Evolutionary conservation across 192 early-diverging fungal species (phyloP).

Genomic region (Entophlyctis luteolus): DNA sequence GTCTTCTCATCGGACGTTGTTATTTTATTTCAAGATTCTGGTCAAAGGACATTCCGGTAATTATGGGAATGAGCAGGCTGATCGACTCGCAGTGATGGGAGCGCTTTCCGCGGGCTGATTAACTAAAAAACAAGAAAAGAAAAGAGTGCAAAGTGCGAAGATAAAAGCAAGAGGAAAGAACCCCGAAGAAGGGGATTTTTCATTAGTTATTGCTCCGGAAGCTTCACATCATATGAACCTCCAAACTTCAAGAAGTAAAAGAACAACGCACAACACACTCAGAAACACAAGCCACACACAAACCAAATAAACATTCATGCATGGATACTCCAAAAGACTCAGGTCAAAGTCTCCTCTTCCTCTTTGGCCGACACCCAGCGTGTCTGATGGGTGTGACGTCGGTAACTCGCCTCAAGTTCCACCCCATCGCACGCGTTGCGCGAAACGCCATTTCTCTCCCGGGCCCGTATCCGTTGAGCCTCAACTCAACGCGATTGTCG

Average conservation of each 20-base stretch:
- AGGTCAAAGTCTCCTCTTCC: constrained; percentile 84
- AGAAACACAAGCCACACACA: neutral
- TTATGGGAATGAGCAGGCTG: constrained; percentile 77
- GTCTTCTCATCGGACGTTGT: too few relatives aligned
- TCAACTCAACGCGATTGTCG: constrained; percentile 66
- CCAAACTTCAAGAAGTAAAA: neutral
- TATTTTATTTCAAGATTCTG: constrained; percentile 40
- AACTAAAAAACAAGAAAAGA: neutral
- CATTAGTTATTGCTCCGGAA: too few relatives aligned
- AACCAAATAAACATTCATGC: neutral
- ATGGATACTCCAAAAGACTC: too few relatives aligned
- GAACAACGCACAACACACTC: neutral
- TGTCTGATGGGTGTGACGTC: constrained; percentile 90
- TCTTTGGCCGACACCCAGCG: constrained; percentile 86
- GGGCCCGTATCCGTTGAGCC: constrained; percentile 85
- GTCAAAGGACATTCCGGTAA: constrained; percentile 71
- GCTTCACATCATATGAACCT: neutral
- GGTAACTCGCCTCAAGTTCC: constrained; percentile 70
- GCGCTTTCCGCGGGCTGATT: constrained; percentile 26
- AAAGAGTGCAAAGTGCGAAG: neutral
- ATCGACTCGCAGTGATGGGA: constrained; percentile 71
- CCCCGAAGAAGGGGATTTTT: too few relatives aligned
- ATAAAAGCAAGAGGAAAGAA: too few relatives aligned
- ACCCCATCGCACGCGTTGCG: constrained; percentile 72
- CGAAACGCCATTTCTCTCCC: constrained; percentile 89